Conservation (phyloP, 345 rosid genomes). For the Reutealis trisperma region DNA sequence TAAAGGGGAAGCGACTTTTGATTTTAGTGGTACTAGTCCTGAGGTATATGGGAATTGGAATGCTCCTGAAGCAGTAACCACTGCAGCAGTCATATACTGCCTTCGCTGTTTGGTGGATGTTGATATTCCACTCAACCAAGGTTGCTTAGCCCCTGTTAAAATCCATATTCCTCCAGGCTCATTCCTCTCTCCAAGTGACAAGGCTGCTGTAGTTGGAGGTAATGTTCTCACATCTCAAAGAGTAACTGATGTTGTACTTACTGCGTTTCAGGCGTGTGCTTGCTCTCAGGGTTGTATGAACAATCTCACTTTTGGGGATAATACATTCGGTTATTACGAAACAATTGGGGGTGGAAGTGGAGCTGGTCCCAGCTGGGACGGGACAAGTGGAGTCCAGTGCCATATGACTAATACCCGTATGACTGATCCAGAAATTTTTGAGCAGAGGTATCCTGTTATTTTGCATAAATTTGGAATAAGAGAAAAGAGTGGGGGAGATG, state of each 20-base stretch:
- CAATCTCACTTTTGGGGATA: conserved; percentile 91
- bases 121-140: conserved; percentile 95
- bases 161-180: conserved; percentile 77
- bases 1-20: conserved; percentile 84
- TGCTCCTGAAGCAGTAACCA: conserved; percentile 94
- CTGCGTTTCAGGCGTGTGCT: conserved; percentile 93
- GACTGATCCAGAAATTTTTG: conserved; percentile 98
- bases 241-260: conserved; percentile 81
- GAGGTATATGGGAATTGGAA: conserved; percentile 98
- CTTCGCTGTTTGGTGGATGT: conserved; percentile 83
- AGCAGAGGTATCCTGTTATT: conserved; percentile 90
- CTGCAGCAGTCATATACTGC: conserved; percentile 95
- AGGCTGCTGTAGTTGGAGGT: conserved; percentile 97
- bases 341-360: conserved; percentile 97
- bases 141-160: conserved; percentile 87
- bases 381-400: conserved; percentile 94
- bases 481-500: conserved; percentile 83
- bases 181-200: conserved; percentile 90
- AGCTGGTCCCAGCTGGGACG: conserved; percentile 88
- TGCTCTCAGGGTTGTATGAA: conserved; percentile 99
- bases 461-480: conserved; percentile 78
- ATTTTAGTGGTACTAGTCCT: conserved; percentile 87
- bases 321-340: conserved; percentile 87
- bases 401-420: conserved; percentile 98
- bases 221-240: conserved; percentile 93